Conservation (phyloP, 2,329 filamentous ascomycete species). For the Microsporum audouinii region DNA sequence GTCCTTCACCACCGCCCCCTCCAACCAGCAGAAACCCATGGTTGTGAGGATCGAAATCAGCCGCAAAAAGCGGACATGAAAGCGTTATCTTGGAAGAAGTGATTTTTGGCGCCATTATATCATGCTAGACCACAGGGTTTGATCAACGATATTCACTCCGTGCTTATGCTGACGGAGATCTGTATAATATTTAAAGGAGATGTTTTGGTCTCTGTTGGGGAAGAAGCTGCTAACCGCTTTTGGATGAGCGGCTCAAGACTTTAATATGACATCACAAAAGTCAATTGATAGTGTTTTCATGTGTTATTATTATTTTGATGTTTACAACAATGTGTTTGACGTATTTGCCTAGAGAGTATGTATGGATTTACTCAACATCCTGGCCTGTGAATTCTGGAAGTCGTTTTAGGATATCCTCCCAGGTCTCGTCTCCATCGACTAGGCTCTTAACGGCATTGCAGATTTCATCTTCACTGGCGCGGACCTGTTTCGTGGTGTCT, state of each 20-base stretch:
- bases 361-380: conserved; percentile 34
- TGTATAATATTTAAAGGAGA: neutral
- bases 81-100: conserved; percentile 52
- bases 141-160: neutral
- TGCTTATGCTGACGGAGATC: neutral
- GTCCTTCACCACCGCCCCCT: conserved; percentile 74
- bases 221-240: neutral
- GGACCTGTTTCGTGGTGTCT: conserved; percentile 82
- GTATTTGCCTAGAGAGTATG: neutral
- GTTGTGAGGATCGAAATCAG: conserved; percentile 77
- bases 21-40: conserved; percentile 65
- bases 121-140: neutral
- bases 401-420: conserved; percentile 61
- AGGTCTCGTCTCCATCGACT: conserved; percentile 51
- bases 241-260: neutral
- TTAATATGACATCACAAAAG: conserved; percentile 1
- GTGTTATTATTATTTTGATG: neutral
- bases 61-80: conserved; percentile 73
- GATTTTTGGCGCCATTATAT: conserved; percentile 30
- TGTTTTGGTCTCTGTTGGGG: neutral
- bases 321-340: neutral
- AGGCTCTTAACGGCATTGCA: conserved; percentile 58
- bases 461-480: conserved; percentile 69
- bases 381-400: conserved; percentile 78
- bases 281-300: neutral